These are phyloP conservation scores for Venturia effusa DNA, from an alignment of 2,329 filamentous ascomycete genomes.

Conservation along the genomic window DNA sequence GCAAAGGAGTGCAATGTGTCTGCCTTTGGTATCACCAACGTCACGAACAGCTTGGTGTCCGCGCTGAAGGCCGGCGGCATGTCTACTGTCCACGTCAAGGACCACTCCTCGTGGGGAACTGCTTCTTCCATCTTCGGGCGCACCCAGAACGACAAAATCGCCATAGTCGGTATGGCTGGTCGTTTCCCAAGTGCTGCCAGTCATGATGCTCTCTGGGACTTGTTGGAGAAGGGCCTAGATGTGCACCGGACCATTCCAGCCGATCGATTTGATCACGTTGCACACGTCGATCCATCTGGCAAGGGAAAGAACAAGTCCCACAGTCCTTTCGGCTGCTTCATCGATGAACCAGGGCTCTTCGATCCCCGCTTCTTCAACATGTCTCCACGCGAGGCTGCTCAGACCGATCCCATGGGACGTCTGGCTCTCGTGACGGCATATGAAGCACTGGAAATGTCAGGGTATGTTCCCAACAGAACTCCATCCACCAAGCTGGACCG, in stretches of 20 bases:
- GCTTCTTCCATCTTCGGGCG: constrained; percentile 26
- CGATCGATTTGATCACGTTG: constrained; percentile 63
- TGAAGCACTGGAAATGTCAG: constrained; percentile 72
- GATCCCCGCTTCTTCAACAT: constrained; percentile 83
- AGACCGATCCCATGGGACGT: constrained; percentile 73
- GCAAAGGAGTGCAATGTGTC: constrained; percentile 33
- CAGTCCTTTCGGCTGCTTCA: constrained; percentile 65
- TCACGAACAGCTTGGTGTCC: constrained; percentile 44
- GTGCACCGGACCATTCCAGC: constrained; percentile 57
- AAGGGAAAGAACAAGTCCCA: constrained; percentile 67
- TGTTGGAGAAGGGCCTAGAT: constrained; percentile 63
- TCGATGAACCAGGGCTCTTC: constrained; percentile 65
- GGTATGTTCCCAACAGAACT: constrained; percentile 62
- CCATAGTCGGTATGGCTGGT: constrained; percentile 75
- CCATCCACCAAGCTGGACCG: constrained; percentile 53
- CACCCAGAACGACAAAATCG: constrained; percentile 57
- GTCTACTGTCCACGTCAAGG: constrained; percentile 30
- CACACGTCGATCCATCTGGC: constrained; percentile 59
- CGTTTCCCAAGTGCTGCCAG: constrained; percentile 64
- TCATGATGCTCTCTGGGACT: constrained; percentile 63
- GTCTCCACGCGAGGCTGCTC: constrained; percentile 68
- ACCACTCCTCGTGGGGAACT: constrained; percentile 35
- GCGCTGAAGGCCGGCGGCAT: constrained; percentile 41
- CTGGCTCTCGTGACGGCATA: constrained; percentile 67
- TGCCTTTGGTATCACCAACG: constrained; percentile 41